phyloP scores from a whole-genome alignment of 2,329 filamentous ascomycete species.

The Colletotrichum acutatum region DNA sequence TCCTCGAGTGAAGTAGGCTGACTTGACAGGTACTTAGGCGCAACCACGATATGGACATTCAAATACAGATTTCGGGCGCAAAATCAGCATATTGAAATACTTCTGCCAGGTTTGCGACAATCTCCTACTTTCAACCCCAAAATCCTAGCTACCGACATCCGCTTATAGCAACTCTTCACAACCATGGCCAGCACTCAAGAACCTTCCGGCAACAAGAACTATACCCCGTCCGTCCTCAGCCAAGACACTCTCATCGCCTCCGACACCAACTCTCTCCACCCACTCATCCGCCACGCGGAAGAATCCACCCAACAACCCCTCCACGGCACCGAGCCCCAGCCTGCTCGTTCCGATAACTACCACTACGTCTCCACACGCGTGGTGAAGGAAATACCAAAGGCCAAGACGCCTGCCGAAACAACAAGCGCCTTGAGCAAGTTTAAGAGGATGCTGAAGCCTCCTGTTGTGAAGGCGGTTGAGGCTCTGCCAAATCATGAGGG shows the following conservation, averaged over 20 bases:
- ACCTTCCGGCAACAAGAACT: background rate
- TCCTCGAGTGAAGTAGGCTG: background rate
- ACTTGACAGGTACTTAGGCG: background rate
- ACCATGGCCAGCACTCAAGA: background rate
- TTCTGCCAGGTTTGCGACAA: background rate
- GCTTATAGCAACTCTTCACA: background rate
- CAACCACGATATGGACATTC: background rate
- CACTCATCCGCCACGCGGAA: conserved; percentile 13
- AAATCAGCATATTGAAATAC: background rate
- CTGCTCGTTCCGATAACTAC: conserved; percentile 20
- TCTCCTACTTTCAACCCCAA: background rate
- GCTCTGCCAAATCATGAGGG: conserved; percentile 26
- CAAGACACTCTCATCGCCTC: conserved; percentile 26
- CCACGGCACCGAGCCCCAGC: conserved; percentile 15
- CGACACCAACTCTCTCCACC: conserved; percentile 17
- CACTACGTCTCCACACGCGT: conserved; percentile 26
- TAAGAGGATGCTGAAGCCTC: conserved; percentile 30
- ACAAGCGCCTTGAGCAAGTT: conserved; percentile 15
- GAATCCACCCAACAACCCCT: background rate
- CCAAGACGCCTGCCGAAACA: conserved; percentile 17
- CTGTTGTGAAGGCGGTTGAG: conserved; percentile 29
- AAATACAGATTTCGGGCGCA: background rate
- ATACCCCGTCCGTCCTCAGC: conserved; percentile 17
- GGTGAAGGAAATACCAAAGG: conserved; percentile 28
- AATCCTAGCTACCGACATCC: background rate